phyloP scores from a whole-genome alignment of 805 yeast species.

The Barnettozyma californica region DNA sequence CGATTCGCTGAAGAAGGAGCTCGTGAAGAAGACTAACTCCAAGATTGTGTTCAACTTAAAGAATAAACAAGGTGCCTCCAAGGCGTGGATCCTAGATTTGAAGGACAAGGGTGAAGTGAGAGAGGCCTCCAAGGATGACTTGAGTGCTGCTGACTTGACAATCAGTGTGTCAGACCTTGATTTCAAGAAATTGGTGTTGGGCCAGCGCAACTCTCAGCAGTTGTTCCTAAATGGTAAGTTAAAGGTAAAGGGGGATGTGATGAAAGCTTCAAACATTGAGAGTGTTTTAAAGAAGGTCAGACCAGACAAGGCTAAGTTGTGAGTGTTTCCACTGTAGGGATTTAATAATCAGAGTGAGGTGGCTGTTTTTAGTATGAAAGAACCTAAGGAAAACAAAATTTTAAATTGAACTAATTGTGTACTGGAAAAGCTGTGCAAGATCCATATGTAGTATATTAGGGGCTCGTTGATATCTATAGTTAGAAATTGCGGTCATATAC shows the following conservation, averaged over 20 bases:
- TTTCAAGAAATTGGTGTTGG: constrained; percentile 64
- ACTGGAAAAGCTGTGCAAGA: too few species aligned
- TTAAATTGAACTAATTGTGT: too few species aligned
- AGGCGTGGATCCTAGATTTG: constrained; percentile 64
- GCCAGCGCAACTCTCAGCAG: constrained; percentile 81
- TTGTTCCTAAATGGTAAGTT: constrained; percentile 80
- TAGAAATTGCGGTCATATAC: too few species aligned
- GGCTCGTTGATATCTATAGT: too few species aligned
- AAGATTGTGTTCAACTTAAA: constrained; percentile 61
- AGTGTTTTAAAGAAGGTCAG: constrained; percentile 52
- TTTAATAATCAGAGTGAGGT: too few species aligned
- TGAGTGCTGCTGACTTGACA: constrained; percentile 52
- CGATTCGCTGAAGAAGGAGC: constrained; percentile 14
- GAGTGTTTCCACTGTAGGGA: constrained; percentile 3
- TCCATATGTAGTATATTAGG: too few species aligned
- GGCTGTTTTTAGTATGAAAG: too few species aligned
- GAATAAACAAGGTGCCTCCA: constrained; percentile 48
- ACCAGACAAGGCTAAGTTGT: constrained; percentile 41
- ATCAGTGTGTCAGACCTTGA: constrained; percentile 63
- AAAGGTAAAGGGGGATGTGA: constrained; percentile 84
- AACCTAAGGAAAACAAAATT: too few species aligned
- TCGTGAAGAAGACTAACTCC: constrained; percentile 44
- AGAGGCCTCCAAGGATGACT: constrained; percentile 40
- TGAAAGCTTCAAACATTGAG: constrained; percentile 81
- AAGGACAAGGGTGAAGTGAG: constrained; percentile 47